These are phyloP conservation scores for Colletotrichum orchidophilum DNA, from an alignment of 2,329 filamentous ascomycete genomes.

Conservation along the genomic window DNA sequence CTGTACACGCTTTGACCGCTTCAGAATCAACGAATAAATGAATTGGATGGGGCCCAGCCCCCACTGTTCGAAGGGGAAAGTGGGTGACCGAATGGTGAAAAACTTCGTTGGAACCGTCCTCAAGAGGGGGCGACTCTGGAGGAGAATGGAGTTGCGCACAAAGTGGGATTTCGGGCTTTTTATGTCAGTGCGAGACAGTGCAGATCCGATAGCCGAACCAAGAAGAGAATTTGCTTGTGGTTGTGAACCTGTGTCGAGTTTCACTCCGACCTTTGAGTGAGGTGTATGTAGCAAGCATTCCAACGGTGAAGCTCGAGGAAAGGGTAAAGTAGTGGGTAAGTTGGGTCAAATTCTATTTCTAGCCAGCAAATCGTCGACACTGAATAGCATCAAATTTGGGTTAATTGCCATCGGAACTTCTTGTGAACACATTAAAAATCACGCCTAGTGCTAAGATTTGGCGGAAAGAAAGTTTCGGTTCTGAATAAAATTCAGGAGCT, in stretches of 20 bases:
- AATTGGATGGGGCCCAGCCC: background rate
- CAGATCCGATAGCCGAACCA: constrained; percentile 32
- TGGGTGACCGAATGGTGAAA: constrained; percentile 1
- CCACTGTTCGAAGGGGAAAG: background rate
- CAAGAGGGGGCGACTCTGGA: background rate
- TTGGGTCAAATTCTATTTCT: background rate
- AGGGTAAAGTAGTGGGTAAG: background rate
- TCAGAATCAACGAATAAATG: background rate
- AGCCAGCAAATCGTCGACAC: background rate
- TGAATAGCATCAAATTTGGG: background rate
- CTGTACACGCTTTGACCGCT: background rate
- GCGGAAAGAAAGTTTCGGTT: background rate
- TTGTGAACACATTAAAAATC: background rate
- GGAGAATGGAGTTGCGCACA: background rate
- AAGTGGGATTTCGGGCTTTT: background rate
- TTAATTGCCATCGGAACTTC: background rate
- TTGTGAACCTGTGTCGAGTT: background rate
- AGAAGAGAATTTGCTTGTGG: background rate
- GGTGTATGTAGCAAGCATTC: background rate
- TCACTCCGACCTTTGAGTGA: background rate
- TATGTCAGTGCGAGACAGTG: constrained; percentile 22
- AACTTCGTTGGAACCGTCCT: background rate
- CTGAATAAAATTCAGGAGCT: background rate
- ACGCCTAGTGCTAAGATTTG: background rate
- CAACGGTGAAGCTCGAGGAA: background rate